Conservation (phyloP, 139 green algal genomes). For the Zygnema circumcarinatum region DNA sequence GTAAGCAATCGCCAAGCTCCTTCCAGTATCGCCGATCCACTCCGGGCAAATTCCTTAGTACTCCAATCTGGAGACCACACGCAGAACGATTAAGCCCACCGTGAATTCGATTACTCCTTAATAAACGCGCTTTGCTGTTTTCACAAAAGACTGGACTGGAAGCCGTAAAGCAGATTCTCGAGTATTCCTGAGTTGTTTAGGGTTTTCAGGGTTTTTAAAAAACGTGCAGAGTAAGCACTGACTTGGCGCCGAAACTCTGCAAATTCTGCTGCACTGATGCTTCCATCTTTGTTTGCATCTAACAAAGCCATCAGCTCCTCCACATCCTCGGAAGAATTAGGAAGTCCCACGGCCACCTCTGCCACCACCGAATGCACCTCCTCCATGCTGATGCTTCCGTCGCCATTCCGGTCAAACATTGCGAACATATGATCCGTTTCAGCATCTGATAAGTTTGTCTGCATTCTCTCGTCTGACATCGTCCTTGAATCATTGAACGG, state of each 20-base stretch:
- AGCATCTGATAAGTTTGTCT: constrained; percentile 1
- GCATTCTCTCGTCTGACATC: background rate
- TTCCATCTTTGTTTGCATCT: constrained; percentile 62
- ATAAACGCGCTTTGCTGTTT: too few relatives aligned
- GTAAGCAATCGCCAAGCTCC: constrained; percentile 17
- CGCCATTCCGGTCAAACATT: constrained; percentile 64
- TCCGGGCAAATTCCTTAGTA: constrained; percentile 34
- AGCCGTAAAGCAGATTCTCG: too few relatives aligned
- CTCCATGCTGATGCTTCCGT: constrained; percentile 59
- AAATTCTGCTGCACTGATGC: constrained; percentile 58
- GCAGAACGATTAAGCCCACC: too few relatives aligned
- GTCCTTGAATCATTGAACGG: background rate
- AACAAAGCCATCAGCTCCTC: constrained; percentile 56
- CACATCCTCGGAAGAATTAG: background rate
- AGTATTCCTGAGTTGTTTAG: too few relatives aligned
- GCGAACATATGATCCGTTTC: constrained; percentile 58
- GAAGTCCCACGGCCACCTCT: constrained; percentile 31
- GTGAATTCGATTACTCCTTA: too few relatives aligned
- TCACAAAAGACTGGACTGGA: too few relatives aligned
- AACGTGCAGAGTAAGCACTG: too few relatives aligned
- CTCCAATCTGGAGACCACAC: constrained; percentile 20
- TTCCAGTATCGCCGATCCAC: constrained; percentile 40
- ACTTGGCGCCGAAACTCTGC: constrained; percentile 56
- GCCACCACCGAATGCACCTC: constrained; percentile 56
- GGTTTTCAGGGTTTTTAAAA: too few relatives aligned